Evolutionary conservation across 176 grass and related monocot species (phyloP).

Genomic region (Cenchrus americanus): DNA sequence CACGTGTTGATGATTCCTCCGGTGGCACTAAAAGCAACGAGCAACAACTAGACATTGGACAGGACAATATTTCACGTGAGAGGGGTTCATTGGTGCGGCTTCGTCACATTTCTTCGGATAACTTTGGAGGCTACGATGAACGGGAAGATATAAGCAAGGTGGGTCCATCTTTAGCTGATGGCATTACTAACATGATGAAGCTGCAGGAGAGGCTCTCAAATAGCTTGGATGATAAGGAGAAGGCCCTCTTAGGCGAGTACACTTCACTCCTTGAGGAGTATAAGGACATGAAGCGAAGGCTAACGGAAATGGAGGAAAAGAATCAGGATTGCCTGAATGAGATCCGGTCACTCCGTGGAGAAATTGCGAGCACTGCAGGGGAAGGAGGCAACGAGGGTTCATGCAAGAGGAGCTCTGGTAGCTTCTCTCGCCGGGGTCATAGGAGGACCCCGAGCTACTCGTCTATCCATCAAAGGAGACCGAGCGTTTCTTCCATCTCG

Average conservation of each 20-base stretch:
- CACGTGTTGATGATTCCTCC: background rate
- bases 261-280: constrained; percentile 61
- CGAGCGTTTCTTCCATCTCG: constrained; percentile 52
- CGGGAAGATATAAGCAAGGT: constrained; percentile 13
- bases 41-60: background rate
- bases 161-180: background rate
- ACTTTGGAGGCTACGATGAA: background rate
- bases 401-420: background rate
- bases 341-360: constrained; percentile 59
- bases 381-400: constrained; percentile 17
- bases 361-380: constrained; percentile 36
- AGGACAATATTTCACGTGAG: constrained; percentile 45
- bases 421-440: constrained; percentile 27
- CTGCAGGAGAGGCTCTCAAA: constrained; percentile 53
- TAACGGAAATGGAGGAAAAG: constrained; percentile 63
- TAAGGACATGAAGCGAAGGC: constrained; percentile 65
- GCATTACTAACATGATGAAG: constrained; percentile 13
- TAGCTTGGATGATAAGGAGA: constrained; percentile 63
- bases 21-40: background rate
- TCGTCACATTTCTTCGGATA: constrained; percentile 36
- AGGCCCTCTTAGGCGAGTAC: constrained; percentile 62
- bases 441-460: constrained; percentile 54
- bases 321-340: constrained; percentile 68
- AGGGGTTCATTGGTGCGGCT: constrained; percentile 42
- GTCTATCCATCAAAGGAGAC: constrained; percentile 27